phyloP scores from a whole-genome alignment of 768 basidiomycete genomes.

The Tulasnella calospora region DNA sequence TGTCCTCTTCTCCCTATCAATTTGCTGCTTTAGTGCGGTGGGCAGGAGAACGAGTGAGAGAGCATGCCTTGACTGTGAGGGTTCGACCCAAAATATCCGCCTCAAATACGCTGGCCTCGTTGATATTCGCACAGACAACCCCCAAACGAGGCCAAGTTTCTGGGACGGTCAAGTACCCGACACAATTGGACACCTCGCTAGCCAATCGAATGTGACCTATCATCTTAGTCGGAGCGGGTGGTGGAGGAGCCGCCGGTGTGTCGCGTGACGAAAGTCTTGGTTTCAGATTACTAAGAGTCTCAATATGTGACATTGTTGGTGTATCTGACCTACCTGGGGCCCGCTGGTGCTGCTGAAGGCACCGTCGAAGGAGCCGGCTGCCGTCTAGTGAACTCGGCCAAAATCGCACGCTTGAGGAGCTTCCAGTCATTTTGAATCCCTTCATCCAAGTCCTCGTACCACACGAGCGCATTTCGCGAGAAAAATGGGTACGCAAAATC shows the following conservation, averaged over 20 bases:
- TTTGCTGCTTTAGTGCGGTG: neutral
- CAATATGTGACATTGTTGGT: neutral
- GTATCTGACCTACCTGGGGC: neutral
- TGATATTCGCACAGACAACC: too few relatives aligned
- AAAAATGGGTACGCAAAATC: too few relatives aligned
- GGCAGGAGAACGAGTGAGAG: neutral
- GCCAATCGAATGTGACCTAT: neutral
- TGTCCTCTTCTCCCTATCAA: neutral
- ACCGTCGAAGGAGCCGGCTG: neutral
- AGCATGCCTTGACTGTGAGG: neutral
- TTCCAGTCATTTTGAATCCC: too few relatives aligned
- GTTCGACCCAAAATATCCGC: neutral
- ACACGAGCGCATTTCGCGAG: too few relatives aligned
- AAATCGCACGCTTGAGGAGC: neutral
- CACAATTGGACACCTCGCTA: too few relatives aligned
- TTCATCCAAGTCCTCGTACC: too few relatives aligned
- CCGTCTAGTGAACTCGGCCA: neutral
- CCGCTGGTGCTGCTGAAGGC: neutral
- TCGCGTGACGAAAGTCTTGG: neutral
- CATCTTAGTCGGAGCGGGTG: neutral
- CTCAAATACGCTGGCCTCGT: neutral
- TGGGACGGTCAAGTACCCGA: neutral
- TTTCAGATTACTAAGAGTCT: neutral
- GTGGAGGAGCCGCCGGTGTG: too few relatives aligned
- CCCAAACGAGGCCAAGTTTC: neutral